Evolutionary conservation across 2,329 filamentous ascomycete genomes (phyloP), one percentile per base, ranked within the genome.

Genomic region (Aureobasidium namibiae): DNA sequence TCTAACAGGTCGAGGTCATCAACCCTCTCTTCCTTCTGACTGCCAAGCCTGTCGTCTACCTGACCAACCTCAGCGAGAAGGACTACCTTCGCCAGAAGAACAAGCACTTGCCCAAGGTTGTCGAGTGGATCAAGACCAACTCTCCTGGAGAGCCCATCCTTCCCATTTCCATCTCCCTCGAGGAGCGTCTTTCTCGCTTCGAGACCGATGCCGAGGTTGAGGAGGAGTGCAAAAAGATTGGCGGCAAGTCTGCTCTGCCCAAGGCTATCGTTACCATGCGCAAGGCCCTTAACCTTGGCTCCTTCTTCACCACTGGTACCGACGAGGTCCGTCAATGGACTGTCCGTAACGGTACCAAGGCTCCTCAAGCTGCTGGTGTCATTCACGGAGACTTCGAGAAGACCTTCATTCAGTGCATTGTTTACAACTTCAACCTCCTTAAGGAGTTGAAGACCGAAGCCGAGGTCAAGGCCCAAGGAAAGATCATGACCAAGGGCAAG

Each of bases 281-380:
- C 71, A 91, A 94, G 78, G 86, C 85, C 16, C 81, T 99, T 67
- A 88, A 94, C 76, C 82, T 99, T 42, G 87, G 88, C 72, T 94
- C 89, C 73, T 99, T 99, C 83, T 99, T 99, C 85, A 99, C 94
- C 56, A 92, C 88, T 34, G 94, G 94, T 69, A 77, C 91, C 24
- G 95, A 99, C 72, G 94, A 99, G 78, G 94, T 99, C 65, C 85
- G 94, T 68, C 94, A 99, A 78, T 99, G 94, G 95, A 99, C 94
- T 26, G 90, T 99, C 72, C 86, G 94, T 61, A 92, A 89, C 70
- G 92, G 91, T 67, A 96, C 88, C 72, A 99, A 99, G 80, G 94
- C 94, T n/a, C 94, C 94, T 18, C 89, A 95, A 71, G 94, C 94
- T 48, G 94, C 94, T 38, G 94, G 94, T 81, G 94, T 99, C 63